Evolutionary conservation across 441 rosid species (phyloP).

Genomic region (Mallotus japonicus): DNA sequence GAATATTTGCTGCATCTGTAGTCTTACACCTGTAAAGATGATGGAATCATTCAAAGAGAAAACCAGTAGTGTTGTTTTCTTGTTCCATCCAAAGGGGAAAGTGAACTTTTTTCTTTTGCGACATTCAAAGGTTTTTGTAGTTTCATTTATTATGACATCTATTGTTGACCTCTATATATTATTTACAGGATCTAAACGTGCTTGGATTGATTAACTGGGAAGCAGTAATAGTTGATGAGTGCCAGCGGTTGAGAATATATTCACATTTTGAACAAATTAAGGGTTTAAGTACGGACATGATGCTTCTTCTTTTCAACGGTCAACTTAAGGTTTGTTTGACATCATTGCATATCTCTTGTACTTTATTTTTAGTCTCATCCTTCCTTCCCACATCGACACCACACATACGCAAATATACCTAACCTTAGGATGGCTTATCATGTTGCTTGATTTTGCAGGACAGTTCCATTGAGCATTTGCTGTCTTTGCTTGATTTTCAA

Average conservation of each 20-base stretch:
- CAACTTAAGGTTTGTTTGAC: constrained; percentile 47
- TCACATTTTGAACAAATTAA: constrained; percentile 39
- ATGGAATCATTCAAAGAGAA: background rate
- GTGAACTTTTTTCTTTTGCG: background rate
- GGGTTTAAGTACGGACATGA: constrained; percentile 38
- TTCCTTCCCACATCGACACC: background rate
- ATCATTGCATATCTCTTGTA: constrained; percentile 2
- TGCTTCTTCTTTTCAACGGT: constrained; percentile 51
- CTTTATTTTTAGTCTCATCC: background rate
- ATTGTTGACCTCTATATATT: constrained; percentile 15
- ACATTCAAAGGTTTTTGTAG: background rate
- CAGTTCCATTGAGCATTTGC: constrained; percentile 30
- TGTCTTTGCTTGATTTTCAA: constrained; percentile 37
- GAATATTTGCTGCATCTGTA: background rate
- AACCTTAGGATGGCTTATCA: constrained; percentile 12
- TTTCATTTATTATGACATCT: background rate
- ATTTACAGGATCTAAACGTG: constrained; percentile 48
- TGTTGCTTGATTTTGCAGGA: constrained; percentile 43
- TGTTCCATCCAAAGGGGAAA: background rate
- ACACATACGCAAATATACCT: background rate
- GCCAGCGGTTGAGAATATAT: constrained; percentile 34
- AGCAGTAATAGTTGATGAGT: constrained; percentile 51
- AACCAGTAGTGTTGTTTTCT: background rate
- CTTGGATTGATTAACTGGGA: constrained; percentile 46
- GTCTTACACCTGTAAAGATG: background rate